A percentile compares a stretch with the other conserved stretches of the same genome.
Evolutionary conservation across 441 rosid genomes (phyloP).

Genomic region (Brassica hybrid): DNA sequence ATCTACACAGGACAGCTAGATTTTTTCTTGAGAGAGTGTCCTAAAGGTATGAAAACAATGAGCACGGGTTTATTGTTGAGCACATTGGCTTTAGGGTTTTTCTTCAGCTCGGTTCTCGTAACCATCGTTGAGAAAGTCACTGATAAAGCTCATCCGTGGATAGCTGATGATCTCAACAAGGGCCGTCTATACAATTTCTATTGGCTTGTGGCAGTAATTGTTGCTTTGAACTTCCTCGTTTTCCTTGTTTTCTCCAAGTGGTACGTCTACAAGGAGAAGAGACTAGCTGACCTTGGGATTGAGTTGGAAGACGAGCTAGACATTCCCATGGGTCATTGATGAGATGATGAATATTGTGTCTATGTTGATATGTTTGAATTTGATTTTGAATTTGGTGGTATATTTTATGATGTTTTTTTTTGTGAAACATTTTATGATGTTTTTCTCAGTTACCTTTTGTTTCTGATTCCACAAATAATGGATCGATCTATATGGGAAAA

Average conservation of each 20-base stretch:
- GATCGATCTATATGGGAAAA: conserved; percentile 38
- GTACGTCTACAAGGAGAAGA: conserved; percentile 89
- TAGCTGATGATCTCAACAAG: conserved; percentile 74
- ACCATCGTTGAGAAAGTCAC: conserved; percentile 72
- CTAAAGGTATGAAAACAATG: conserved; percentile 95
- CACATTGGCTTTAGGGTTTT: conserved; percentile 84
- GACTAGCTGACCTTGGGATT: conserved; percentile 69
- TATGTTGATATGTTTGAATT: conserved; percentile 34
- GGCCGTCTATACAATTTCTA: conserved; percentile 84
- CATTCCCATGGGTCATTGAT: conserved; percentile 49
- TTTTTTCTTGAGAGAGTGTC: conserved; percentile 92
- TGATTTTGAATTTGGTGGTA: conserved; percentile 40
- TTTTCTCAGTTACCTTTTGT: conserved; percentile 34
- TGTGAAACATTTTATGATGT: not conserved
- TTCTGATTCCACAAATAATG: conserved; percentile 38
- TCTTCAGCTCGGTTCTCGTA: conserved; percentile 75
- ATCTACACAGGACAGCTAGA: conserved; percentile 84
- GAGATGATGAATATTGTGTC: conserved; percentile 18
- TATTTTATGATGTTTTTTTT: conserved; percentile 18
- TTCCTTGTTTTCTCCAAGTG: conserved; percentile 66
- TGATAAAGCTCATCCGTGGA: conserved; percentile 57
- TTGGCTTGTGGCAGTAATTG: conserved; percentile 73
- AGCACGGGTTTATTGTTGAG: conserved; percentile 87
- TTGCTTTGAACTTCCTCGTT: conserved; percentile 57
- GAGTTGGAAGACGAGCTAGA: conserved; percentile 68